These are phyloP conservation scores for Tulasnella sp. DNA, from an alignment of 768 basidiomycete species.

Conservation along the genomic window DNA sequence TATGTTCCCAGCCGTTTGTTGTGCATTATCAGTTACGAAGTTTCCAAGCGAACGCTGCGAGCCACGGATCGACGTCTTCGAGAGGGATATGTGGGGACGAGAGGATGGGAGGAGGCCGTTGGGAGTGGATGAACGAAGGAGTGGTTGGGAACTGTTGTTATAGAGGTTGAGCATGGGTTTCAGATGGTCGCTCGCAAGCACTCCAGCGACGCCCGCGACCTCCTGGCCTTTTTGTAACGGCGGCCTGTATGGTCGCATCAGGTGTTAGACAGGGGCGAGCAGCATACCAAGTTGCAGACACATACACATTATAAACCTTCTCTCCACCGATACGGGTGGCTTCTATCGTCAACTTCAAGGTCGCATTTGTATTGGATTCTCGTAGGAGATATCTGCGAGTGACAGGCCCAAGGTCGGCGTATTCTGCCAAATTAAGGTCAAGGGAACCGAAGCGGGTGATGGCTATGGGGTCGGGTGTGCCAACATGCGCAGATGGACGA, in stretches of 20 bases:
- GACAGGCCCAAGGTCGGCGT: conserved; percentile 47
- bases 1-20: conserved; percentile 53
- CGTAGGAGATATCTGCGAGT: conserved; percentile 56
- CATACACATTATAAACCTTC: conserved; percentile 39
- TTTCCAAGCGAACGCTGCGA: neutral
- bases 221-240: conserved; percentile 65
- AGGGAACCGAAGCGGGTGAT: conserved; percentile 55
- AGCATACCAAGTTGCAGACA: neutral
- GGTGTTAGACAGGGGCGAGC: neutral
- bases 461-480: conserved; percentile 36
- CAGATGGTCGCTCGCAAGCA: conserved; percentile 34
- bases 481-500: no score
- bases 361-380: conserved; percentile 71
- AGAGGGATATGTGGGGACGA: neutral
- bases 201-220: conserved; percentile 51
- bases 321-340: conserved; percentile 47
- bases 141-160: neutral
- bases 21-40: conserved; percentile 1
- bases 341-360: conserved; percentile 59
- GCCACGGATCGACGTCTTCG: neutral
- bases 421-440: conserved; percentile 65
- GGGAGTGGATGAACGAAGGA: neutral
- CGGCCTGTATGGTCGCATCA: conserved; percentile 27
- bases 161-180: neutral
- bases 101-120: neutral